Evolutionary conservation across 176 grass and related monocot species (phyloP).

Genomic region (Oryza punctata): DNA sequence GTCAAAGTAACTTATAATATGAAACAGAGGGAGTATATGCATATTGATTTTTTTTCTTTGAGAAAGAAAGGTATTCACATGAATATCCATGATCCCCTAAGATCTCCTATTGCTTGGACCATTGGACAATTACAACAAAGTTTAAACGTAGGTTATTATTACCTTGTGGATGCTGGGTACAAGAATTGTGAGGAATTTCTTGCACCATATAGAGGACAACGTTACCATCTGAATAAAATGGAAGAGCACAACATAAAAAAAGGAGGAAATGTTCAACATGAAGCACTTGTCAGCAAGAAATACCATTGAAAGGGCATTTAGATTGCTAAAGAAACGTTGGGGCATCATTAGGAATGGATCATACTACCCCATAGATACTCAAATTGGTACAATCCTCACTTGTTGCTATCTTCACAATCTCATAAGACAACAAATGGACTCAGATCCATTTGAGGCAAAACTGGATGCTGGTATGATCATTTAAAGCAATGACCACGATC

Average conservation of each 20-base stretch:
- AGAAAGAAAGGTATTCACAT: too few relatives aligned
- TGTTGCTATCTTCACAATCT: background rate
- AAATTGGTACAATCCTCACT: background rate
- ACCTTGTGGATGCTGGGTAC: background rate
- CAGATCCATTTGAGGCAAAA: background rate
- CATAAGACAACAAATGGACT: background rate
- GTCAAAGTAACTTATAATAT: too few relatives aligned
- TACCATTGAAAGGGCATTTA: too few relatives aligned
- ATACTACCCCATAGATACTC: background rate
- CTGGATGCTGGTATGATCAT: background rate
- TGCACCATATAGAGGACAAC: background rate
- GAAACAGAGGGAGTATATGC: too few relatives aligned
- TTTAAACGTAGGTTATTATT: conserved; percentile 1
- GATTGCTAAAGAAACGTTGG: too few relatives aligned
- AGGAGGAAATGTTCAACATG: conserved; percentile 13
- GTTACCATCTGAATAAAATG: background rate
- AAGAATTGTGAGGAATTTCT: conserved; percentile 5
- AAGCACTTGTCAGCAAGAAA: background rate
- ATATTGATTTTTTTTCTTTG: too few relatives aligned
- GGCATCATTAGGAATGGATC: background rate
- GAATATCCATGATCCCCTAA: too few relatives aligned
- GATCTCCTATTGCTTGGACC: too few relatives aligned
- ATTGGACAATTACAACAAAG: too few relatives aligned
- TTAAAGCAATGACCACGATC: too few relatives aligned
- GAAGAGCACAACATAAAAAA: background rate